Evolutionary conservation across 495 filamentous ascomycete species (phyloP), one percentile per base, ranked within the genome.

Genomic region (Trichoderma virens): DNA sequence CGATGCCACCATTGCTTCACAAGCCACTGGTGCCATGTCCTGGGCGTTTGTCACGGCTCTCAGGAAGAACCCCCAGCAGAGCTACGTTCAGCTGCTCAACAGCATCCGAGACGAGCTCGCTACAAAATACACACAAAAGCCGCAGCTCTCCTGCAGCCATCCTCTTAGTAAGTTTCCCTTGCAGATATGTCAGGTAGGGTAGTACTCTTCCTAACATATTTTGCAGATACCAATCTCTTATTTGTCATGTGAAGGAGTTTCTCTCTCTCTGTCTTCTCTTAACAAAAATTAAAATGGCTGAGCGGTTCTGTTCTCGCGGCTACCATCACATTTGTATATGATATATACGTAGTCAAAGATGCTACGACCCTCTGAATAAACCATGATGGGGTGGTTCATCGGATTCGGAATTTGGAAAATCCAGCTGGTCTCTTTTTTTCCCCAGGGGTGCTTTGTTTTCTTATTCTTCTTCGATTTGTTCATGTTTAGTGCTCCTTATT

Each of bases 21-120:
- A 97, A 72, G 94, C 94, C 20, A 97, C 94, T 1, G 94, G 94
- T 39, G 94, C 94, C 73, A 97, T 98, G 93, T 96, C 91, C 7
- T 97, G 91, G 86, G 94, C 94, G 7, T 98, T 98, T 74, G 93
- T 98, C 73, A 88, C 82, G 5, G 89, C 92, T 43, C 83, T 98
- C 62, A 93, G 93, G 81, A 96, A 97, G 83, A 96, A 96, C 69
- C 94, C 94, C 2, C 91, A 97, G 73, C 94, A 98, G 82, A 96
- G 92, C 78, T 98, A 98, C 71, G 90, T 98, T 63, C 90, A 96
- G 76, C 76, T 98, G 66, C 82, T 98, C 66, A 97, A 95, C 79
- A 96, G 86, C 76, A 97, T 98, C 71, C 89, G 94, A 43, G 92
- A 96, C 62, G 94, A 97, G 75, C 79, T 98, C 67, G 79, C 90